Base-by-base conservation (phyloP, 768 basidiomycete genomes). In the Kockovaella imperatae region DNA sequence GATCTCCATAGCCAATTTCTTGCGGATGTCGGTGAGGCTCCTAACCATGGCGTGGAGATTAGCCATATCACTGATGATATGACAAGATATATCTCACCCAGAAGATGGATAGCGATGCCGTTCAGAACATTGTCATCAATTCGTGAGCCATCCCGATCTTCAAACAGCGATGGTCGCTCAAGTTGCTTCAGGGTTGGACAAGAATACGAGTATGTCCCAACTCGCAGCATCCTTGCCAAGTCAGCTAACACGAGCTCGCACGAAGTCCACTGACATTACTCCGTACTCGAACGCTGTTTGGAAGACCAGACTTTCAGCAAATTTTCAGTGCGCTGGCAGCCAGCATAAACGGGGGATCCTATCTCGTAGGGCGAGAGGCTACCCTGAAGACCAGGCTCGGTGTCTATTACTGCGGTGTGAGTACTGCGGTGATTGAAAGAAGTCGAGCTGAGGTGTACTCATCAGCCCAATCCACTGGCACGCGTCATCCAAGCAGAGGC, bases 201-300 rank as follows among this genome's bases (percentile, higher is more conserved):
- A 32, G 59, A 67, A 24, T 67, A 56, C 40, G 65, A 67, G 64
- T 67, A 17, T 46, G 60, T 50, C 8, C 18, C 10, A n/a, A 10
- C 31, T 32, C 31, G 31, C 26, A 21, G 23, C 3, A 7, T 7
- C 29, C 14, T 7, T 47, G 30, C 34, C 14, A n/a, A 34, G 2
- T 21, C n/a, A 14, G 8, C 26, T 21, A 15, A 7, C 21, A 39
- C 52, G 53, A 54, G n/a, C 41, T 20, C 20, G 10, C 40, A n/a
- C 34, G n/a, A n/a, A 59, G 57, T 38, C 87, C 89, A 25, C 74
- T 96, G 50, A 93, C 90, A 2, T 79, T 88, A 28, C 81, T 95
- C 49, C 82, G 84, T 51, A 81, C 86, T 17, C 83, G 85, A 32
- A 95, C 90, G 18, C 84, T 85, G 77, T 95, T 86, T 64, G 89